Evolutionary conservation across 129 eudicot species (phyloP).

Genomic region (Tanacetum coccineum): DNA sequence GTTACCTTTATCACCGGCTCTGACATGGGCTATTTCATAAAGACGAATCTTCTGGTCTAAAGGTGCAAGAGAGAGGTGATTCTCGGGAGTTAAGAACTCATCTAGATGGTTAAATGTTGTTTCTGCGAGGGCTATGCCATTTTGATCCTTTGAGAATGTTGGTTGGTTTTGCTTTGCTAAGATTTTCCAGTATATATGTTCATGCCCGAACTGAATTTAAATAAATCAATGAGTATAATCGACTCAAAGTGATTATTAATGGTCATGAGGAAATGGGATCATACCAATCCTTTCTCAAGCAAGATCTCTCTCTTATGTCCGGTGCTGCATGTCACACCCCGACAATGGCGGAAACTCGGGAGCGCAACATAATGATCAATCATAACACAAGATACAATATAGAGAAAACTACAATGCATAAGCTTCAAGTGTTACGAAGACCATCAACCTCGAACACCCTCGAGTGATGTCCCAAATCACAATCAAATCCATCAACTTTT

Average conservation of each 20-base stretch:
- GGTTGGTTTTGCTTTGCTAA: conserved; percentile 44
- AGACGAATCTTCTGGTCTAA: conserved; percentile 55
- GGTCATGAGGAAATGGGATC: conserved; percentile 25
- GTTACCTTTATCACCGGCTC: conserved; percentile 93
- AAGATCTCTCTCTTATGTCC: no score
- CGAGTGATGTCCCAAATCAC: no score
- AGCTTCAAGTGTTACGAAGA: no score
- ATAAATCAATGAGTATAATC: neutral
- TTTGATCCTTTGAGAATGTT: conserved; percentile 29
- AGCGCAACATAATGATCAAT: no score
- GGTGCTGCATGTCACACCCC: conserved; percentile 71
- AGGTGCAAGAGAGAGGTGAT: conserved; percentile 47
- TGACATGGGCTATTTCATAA: conserved; percentile 72
- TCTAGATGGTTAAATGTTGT: conserved; percentile 11
- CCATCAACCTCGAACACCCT: no score
- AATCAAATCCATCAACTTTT: no score
- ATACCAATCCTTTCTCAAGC: no score
- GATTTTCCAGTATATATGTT: conserved; percentile 54
- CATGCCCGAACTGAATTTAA: conserved; percentile 60
- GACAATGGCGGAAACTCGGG: no score
- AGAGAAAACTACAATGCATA: no score
- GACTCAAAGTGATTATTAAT: no score
- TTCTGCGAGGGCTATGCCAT: conserved; percentile 15
- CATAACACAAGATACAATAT: no score
- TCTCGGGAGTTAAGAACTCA: conserved; percentile 25